Evolutionary conservation across 1,139 yeast genomes (phyloP), one percentile per base, ranked within the genome.

Genomic region (Saccharomyces hybrid): DNA sequence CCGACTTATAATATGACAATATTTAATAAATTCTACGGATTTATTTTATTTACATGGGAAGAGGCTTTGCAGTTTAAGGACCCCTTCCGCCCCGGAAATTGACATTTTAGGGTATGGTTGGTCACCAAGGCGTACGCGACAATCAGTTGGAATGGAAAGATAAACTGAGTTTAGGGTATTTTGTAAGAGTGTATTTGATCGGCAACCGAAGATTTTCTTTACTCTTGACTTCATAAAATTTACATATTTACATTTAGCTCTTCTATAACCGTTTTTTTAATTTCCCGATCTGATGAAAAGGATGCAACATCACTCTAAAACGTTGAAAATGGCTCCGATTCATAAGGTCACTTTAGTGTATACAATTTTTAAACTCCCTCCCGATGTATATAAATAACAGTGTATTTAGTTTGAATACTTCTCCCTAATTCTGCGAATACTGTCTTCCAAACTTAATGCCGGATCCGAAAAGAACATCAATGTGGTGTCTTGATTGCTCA

Each of bases 351-450:
- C 44, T 19, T 38, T 2, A 16, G 11, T 38, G 19, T 19, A 16
- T 2, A 19, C n/a, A 93, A 0, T 98, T 98, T 6, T 13, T 9
- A 14, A 46, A 2, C 11, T 13, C 7, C 44, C 19, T 16, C 26
- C 26, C 25, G 11, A 19, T 38, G 19, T 11, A 38, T 38, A 5
- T 38, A 38, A 16, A 38, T 38, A 38, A 7, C 19, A 19, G 16
- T 14, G 25, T 41, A 47, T 7, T 28, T 44, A 23, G 5, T 48
- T 42, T 44, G 23, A 25, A 8, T 26, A 28, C 16, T 27, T 47
- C 14, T 31, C 19, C 44, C 28, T 28, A 52, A 47, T 42, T 51
- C 52, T 25, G 50, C 47, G 44, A n/a, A 64, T 55, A 38, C 64
- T 60, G 52, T 62, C 67, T 41, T 66, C 66, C 19, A 66, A 47